These are phyloP conservation scores for Beta vulgaris DNA, from an alignment of 148 eudicot species.

Conservation along the genomic window DNA sequence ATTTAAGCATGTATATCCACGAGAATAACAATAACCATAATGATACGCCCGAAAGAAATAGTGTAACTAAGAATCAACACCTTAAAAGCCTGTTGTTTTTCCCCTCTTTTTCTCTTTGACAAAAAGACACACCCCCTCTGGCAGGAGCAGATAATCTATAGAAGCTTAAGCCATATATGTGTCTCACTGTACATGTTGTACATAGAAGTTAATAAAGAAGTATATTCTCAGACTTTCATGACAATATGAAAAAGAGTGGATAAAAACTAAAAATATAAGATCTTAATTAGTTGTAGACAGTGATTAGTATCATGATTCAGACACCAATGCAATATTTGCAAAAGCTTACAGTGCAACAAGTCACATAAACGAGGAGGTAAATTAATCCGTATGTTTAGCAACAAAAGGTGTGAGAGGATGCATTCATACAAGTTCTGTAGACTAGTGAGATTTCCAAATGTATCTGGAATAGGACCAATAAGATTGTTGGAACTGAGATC, in stretches of 20 bases:
- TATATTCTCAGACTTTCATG: not conserved
- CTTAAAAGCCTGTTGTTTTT: too few relatives aligned
- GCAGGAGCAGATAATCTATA: too few relatives aligned
- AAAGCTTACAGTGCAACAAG: not conserved
- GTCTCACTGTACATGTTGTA: not conserved
- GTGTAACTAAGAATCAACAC: not conserved
- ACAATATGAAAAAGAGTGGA: too few relatives aligned
- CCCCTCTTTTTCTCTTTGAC: too few relatives aligned
- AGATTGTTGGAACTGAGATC: conserved; percentile 38
- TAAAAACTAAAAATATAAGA: too few relatives aligned
- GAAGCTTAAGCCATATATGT: too few relatives aligned
- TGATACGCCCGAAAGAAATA: not conserved
- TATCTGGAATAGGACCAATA: conserved; percentile 32
- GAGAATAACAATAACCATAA: not conserved
- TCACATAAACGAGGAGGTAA: not conserved
- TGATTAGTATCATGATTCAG: not conserved
- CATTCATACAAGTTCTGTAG: conserved; percentile 33
- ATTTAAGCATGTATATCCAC: not conserved
- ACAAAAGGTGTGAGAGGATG: not conserved
- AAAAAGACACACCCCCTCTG: too few relatives aligned
- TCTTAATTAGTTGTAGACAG: too few relatives aligned
- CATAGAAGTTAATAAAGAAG: not conserved
- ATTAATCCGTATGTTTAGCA: not conserved
- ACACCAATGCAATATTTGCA: not conserved
- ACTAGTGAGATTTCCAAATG: conserved; percentile 29